phyloP scores from a whole-genome alignment of 208 protist species.

The Acanthamoeba triangularis region DNA sequence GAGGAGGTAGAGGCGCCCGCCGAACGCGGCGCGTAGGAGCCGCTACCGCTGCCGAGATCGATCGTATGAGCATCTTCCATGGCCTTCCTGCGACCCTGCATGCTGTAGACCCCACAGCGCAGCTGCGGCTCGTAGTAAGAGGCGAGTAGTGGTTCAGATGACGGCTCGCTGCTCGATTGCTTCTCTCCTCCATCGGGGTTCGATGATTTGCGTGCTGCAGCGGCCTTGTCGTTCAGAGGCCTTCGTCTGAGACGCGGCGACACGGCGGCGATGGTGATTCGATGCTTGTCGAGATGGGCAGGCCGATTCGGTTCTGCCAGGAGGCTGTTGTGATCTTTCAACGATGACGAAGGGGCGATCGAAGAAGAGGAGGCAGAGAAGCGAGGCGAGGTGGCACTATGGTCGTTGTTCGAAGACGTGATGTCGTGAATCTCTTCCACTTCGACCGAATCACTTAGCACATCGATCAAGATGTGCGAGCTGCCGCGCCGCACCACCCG shows the following conservation, averaged over 20 bases:
- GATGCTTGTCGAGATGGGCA: neutral
- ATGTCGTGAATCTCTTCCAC: neutral
- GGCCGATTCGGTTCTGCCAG: neutral
- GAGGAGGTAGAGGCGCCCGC: neutral
- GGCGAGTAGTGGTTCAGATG: neutral
- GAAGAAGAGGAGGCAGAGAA: neutral
- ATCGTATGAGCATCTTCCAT: constrained; percentile 31
- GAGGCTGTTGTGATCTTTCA: neutral
- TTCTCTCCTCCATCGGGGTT: neutral
- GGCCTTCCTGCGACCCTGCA: constrained; percentile 42
- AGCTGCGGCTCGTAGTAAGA: constrained; percentile 1
- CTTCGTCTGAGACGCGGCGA: neutral
- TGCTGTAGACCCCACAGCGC: constrained; percentile 34
- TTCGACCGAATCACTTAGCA: neutral
- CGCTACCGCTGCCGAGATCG: neutral
- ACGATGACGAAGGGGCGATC: neutral
- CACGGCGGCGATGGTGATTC: constrained; percentile 25
- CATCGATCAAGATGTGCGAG: constrained; percentile 40
- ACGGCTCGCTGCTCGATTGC: neutral
- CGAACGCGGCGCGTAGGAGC: neutral
- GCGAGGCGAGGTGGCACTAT: too few relatives aligned
- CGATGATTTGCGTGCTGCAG: neutral
- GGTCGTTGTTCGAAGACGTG: neutral
- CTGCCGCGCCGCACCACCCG: neutral
- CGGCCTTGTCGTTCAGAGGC: neutral